phyloP scores from a whole-genome alignment of 23 red algal species.

The Porphyridium purpureum region DNA sequence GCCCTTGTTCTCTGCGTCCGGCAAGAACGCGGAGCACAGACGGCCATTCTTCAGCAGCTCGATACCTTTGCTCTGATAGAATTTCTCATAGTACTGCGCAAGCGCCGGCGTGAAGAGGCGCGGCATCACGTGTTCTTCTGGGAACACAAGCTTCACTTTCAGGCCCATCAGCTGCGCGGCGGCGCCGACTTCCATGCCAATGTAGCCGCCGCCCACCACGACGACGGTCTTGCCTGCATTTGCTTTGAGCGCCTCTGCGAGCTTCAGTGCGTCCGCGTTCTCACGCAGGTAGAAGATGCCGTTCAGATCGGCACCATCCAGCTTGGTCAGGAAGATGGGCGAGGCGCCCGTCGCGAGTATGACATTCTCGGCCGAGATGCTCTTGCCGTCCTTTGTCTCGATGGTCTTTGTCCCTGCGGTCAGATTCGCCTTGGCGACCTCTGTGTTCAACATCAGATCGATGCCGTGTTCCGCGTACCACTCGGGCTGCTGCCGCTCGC shows the following conservation, averaged over 20 bases:
- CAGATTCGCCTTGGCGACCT: slow-evolving; percentile 39
- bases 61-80: slow-evolving; percentile 48
- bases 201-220: slow-evolving; percentile 94
- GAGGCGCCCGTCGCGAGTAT: slow-evolving; percentile 57
- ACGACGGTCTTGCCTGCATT: slow-evolving; percentile 53
- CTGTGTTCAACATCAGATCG: slow-evolving; percentile 37
- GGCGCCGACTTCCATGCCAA: slow-evolving; percentile 93
- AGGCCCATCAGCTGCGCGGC: slow-evolving; percentile 48
- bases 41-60: slow-evolving; percentile 54
- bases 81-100: slow-evolving; percentile 71
- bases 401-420: slow-evolving; percentile 20
- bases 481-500: slow-evolving; percentile 60
- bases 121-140: slow-evolving; percentile 83
- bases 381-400: slow-evolving; percentile 15
- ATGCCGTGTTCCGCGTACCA: slow-evolving; percentile 79
- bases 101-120: slow-evolving; percentile 83
- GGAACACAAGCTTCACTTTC: slow-evolving; percentile 77
- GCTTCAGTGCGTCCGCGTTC: slow-evolving; percentile 43
- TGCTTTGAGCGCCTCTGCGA: slow-evolving; percentile 55
- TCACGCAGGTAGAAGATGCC: slow-evolving; percentile 81
- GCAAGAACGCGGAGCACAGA: slow-evolving; percentile 51
- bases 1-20: slow-evolving; percentile 28
- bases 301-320: slow-evolving; percentile 42
- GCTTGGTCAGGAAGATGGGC: slow-evolving; percentile 35
- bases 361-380: slow-evolving; percentile 27